phyloP scores from a whole-genome alignment of 177 flowering plant species.

The Vitis hybrid region DNA sequence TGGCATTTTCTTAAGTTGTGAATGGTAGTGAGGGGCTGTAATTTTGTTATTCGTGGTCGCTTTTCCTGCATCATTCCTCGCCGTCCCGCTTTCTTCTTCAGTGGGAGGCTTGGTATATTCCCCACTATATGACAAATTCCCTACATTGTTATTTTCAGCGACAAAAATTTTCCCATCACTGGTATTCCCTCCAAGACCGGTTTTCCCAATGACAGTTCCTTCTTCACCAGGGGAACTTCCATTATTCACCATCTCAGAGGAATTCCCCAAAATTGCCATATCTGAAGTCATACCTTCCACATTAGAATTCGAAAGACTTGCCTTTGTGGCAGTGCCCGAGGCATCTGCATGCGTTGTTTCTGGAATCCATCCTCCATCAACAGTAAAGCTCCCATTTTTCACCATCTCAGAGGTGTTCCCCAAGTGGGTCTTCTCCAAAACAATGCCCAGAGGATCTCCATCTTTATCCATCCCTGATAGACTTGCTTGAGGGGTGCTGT shows the following conservation, averaged over 20 bases:
- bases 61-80: not conserved
- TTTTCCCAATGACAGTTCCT: not conserved
- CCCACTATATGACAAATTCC: slow-evolving; percentile 8
- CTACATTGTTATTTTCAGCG: slow-evolving; percentile 5
- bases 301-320: not conserved
- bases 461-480: slow-evolving; percentile 7
- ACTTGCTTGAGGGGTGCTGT: slow-evolving; percentile 18
- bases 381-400: slow-evolving; percentile 19
- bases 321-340: slow-evolving; percentile 3
- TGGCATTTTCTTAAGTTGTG: slow-evolving; percentile 4
- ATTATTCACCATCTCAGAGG: slow-evolving; percentile 13
- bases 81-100: slow-evolving; percentile 11
- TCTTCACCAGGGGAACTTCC: slow-evolving; percentile 15
- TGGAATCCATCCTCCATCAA: not conserved
- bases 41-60: not conserved
- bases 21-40: slow-evolving; percentile 7
- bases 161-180: not conserved
- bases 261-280: slow-evolving; percentile 22
- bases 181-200: not conserved
- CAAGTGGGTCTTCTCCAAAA: slow-evolving; percentile 21
- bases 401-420: slow-evolving; percentile 21
- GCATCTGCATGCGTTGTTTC: slow-evolving; percentile 6
- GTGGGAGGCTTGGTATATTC: slow-evolving; percentile 4
- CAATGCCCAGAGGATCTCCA: slow-evolving; percentile 1
- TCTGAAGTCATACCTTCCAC: slow-evolving; percentile 14